Evolutionary conservation across 2,329 filamentous ascomycete genomes (phyloP).

Genomic region (Neofusicoccum umdonicola): DNA sequence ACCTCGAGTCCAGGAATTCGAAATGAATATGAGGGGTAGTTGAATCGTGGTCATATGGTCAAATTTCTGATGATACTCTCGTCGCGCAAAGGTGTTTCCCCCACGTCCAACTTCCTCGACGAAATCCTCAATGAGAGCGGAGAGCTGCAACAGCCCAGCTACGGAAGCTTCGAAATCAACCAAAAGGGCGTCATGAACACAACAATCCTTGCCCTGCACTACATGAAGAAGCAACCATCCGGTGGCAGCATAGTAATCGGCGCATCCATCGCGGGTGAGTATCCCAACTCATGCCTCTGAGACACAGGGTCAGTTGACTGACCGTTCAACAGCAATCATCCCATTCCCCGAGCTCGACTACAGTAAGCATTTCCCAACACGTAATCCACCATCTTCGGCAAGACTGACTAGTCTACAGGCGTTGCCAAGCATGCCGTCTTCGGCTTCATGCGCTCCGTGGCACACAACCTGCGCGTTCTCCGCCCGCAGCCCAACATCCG

Average conservation of each 20-base stretch:
- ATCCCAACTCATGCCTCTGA: neutral
- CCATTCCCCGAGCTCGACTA: constrained; percentile 30
- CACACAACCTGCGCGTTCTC: constrained; percentile 26
- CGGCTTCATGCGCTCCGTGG: constrained; percentile 29
- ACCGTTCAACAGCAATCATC: constrained; percentile 20
- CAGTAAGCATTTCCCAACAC: constrained; percentile 21
- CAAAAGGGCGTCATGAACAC: constrained; percentile 53
- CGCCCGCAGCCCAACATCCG: constrained; percentile 29
- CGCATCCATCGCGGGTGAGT: constrained; percentile 28
- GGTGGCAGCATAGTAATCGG: constrained; percentile 33
- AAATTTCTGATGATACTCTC: too few relatives aligned
- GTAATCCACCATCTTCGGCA: neutral
- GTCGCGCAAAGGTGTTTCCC: constrained; percentile 21
- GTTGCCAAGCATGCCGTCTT: constrained; percentile 32
- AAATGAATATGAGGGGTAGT: too few relatives aligned
- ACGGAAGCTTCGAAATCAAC: constrained; percentile 45
- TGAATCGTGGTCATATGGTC: too few relatives aligned
- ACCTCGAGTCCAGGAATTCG: neutral
- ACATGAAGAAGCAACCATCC: constrained; percentile 39
- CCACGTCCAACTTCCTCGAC: constrained; percentile 25
- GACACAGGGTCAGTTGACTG: neutral
- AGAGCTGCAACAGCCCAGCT: constrained; percentile 27
- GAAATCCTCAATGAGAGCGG: constrained; percentile 30
- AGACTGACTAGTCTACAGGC: constrained; percentile 20
- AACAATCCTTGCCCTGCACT: constrained; percentile 47